Base-by-base conservation (phyloP, 495 filamentous ascomycete genomes). In the Chaetomidium leptoderma region DNA sequence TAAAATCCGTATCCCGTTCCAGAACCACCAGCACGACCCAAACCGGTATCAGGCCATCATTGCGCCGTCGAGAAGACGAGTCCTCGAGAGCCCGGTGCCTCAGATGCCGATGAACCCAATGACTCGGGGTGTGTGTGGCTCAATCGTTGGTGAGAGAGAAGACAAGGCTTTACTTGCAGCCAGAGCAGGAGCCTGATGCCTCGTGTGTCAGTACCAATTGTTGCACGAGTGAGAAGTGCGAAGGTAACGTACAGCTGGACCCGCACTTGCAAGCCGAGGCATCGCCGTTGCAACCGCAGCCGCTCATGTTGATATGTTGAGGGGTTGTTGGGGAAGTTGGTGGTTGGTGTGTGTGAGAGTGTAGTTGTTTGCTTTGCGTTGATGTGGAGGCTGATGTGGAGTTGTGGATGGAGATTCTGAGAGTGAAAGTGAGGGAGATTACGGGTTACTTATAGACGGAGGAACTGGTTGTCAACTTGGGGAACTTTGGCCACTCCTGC, bases 241-340 rank as follows among this genome's bases (percentile, higher is more conserved):
- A 6, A 44, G 50, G 42, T 5, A 11, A 73, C 75, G 64, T 64
- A 78, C 76, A 78, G 62, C 62, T 53, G 32, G 66, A 63, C 63
- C 72, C 71, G 66, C 75, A 72, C 56, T 54, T 65, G 66, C 70
- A 78, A 54, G 55, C 56, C 8, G 65, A 66, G 50, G 68, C 59
- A n/a, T 51, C 53, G 56, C 75, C 75, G 66, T 72, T 71, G 69
- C 77, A 78, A 62, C 63, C 60, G 66, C 76, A 77, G 60, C 72
- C 73, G 64, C 71, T 72, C 75, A 77, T 76, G 61, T 71, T 77
- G 73, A 59, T 59, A 51, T 63, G 47, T 55, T 45, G 50, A 37
- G n/a, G 29, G 53, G 10, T 54, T 50, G 51, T 17, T 36, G 27
- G 44, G 14, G 36, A 29, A 49, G 11, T 64, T 42, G 44, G 23